These are phyloP conservation scores for Tothia fuscella DNA, from an alignment of 2,329 filamentous ascomycete species.

Conservation along the genomic window DNA sequence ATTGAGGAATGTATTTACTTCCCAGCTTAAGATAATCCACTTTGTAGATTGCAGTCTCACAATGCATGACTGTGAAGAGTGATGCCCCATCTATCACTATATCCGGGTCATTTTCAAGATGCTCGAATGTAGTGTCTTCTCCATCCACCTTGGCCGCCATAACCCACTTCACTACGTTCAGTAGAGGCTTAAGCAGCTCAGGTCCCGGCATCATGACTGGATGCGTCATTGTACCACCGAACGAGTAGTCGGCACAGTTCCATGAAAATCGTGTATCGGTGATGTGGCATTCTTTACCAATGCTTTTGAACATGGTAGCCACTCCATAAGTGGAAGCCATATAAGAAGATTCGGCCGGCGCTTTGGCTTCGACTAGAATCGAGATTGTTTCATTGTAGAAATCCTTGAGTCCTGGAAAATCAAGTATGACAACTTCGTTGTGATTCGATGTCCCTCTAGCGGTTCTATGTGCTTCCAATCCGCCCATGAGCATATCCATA, in stretches of 20 bases:
- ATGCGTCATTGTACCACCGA: background rate
- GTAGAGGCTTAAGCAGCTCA: background rate
- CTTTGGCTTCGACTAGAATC: background rate
- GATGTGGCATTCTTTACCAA: background rate
- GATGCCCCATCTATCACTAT: background rate
- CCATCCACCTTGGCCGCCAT: background rate
- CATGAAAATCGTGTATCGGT: background rate
- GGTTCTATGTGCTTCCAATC: background rate
- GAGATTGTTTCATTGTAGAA: constrained; percentile 1
- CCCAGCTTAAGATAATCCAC: constrained; percentile 3
- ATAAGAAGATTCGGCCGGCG: background rate
- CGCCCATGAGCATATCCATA: no score
- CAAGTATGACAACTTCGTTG: background rate
- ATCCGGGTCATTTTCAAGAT: background rate
- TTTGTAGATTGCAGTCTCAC: background rate
- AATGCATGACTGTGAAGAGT: constrained; percentile 5
- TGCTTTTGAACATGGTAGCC: background rate
- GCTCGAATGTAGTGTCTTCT: background rate
- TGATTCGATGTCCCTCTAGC: background rate
- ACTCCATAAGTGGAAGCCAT: background rate
- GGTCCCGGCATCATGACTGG: background rate
- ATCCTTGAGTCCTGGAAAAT: background rate
- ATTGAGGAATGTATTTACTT: constrained; percentile 3
- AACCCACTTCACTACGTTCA: background rate
- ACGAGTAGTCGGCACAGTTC: constrained; percentile 1